Base-by-base conservation (phyloP, 2,329 filamentous ascomycete genomes). In the Penicillium sp. region DNA sequence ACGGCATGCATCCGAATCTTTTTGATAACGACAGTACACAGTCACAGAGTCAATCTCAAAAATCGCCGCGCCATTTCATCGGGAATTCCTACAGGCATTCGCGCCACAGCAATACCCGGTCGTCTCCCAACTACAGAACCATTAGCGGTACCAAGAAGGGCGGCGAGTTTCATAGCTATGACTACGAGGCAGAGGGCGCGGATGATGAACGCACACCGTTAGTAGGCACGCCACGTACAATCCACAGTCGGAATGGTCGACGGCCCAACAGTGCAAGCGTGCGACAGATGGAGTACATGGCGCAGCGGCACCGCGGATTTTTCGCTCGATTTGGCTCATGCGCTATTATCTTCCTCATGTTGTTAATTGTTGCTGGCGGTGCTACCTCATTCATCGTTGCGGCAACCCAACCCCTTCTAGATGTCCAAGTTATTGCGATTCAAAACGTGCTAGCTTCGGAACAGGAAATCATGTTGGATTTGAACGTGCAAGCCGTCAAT, bases 381-480 rank as follows among this genome's bases (percentile, higher is more conserved):
- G 88, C 90, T 10, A 87, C 94, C 36, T 90, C 88, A 22, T 94
- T 97, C 72, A 86, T 97, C 74, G 88, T 97, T 74, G 90, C 91
- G 43, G 93, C 92, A 19, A 96, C 92, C 30, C 91, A 96, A 68
- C 90, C 92, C 7, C 82, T 99, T 45, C 83, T 85, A 26, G 85
- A 89, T 61, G 89, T 97, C 56, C 81, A 88, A 61, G 84, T 97
- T 42, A 79, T 88, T 53, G 87, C 88, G 60, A 91, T 99, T 62
- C 85, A 88, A 65, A 95, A 96, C 63, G 91, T 99, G 25, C 83
- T 97, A 46, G 92, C 92, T 2, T 96, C 90, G 65, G 90, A 96
- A 72, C 90, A 96, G 72, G 92, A 97, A 71, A 82, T 99, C 40
- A 96, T 99, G 85, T 84, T 97, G 67, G 93, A 99, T 72, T 77